Conservation (phyloP, 2,329 filamentous ascomycete genomes). For the Hortaea sp. region DNA sequence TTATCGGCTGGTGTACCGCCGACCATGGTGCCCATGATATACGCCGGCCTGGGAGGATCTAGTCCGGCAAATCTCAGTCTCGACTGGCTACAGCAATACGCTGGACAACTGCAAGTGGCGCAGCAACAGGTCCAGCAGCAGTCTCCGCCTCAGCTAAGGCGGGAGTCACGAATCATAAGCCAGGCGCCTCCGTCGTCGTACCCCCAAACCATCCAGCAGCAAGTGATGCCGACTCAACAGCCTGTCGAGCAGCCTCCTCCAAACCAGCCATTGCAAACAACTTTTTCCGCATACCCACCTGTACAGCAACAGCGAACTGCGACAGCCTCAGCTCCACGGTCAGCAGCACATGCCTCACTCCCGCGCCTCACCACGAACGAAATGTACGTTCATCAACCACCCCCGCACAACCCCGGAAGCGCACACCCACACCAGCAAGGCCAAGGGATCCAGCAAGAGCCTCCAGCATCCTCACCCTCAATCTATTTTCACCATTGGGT, state of each 20-base stretch:
- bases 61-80: slow-evolving; percentile 38
- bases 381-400: slow-evolving; percentile 39
- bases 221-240: slow-evolving; percentile 29
- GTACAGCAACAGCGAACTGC: slow-evolving; percentile 21
- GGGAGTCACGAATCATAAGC: slow-evolving; percentile 34
- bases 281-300: slow-evolving; percentile 31
- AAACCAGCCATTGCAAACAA: slow-evolving; percentile 25
- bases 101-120: slow-evolving; percentile 34
- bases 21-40: slow-evolving; percentile 43
- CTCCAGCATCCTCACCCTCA: slow-evolving; percentile 57
- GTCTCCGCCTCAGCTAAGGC: slow-evolving; percentile 31
- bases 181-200: slow-evolving; percentile 22
- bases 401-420: slow-evolving; percentile 28
- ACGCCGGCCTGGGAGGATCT: slow-evolving; percentile 41
- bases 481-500: slow-evolving; percentile 94
- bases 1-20: slow-evolving; percentile 43
- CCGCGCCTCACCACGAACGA: slow-evolving; percentile 44
- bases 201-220: slow-evolving; percentile 17
- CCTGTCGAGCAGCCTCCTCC: slow-evolving; percentile 14
- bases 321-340: slow-evolving; percentile 32
- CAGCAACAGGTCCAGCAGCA: slow-evolving; percentile 30
- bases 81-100: slow-evolving; percentile 43
- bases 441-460: slow-evolving; percentile 49
- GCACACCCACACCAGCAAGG: slow-evolving; percentile 34
- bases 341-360: slow-evolving; percentile 37